Evolutionary conservation across 2,329 filamentous ascomycete species (phyloP).

Genomic region (Trichoderma aggressivum): DNA sequence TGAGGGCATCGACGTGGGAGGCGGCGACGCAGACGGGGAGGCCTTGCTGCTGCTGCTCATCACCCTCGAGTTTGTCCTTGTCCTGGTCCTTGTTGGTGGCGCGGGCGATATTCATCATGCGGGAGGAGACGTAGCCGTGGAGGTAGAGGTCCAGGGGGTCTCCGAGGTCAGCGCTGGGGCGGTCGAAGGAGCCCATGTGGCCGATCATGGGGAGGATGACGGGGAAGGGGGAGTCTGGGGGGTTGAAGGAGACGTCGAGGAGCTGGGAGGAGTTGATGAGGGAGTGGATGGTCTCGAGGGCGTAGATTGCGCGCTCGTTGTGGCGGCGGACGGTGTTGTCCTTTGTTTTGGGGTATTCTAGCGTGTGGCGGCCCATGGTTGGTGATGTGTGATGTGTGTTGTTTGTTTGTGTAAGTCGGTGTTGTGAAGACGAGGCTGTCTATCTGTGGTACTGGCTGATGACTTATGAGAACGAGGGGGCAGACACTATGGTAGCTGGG

Average conservation of each 20-base stretch:
- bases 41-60: conserved; percentile 36
- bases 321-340: conserved; percentile 67
- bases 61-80: neutral
- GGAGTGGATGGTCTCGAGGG: conserved; percentile 66
- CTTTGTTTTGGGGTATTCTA: conserved; percentile 61
- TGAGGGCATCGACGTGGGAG: conserved; percentile 73
- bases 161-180: conserved; percentile 55
- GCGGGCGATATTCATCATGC: conserved; percentile 65
- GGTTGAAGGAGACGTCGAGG: conserved; percentile 75
- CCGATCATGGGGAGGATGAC: conserved; percentile 82
- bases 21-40: conserved; percentile 71
- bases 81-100: neutral
- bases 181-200: conserved; percentile 69
- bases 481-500: neutral
- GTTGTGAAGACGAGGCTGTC: neutral
- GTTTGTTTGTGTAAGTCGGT: neutral
- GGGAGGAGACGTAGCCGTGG: conserved; percentile 78
- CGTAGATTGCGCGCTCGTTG: conserved; percentile 65
- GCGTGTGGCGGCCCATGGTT: conserved; percentile 38
- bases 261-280: conserved; percentile 74
- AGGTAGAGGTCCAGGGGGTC: conserved; percentile 75
- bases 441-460: neutral
- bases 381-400: neutral
- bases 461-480: neutral
- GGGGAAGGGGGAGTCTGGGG: conserved; percentile 64